Percentiles rank a stretch among this genome's conserved stretches.
These are phyloP conservation scores for Celoporthe dispersa DNA, from an alignment of 2,329 filamentous ascomycete genomes.

Conservation along the genomic window DNA sequence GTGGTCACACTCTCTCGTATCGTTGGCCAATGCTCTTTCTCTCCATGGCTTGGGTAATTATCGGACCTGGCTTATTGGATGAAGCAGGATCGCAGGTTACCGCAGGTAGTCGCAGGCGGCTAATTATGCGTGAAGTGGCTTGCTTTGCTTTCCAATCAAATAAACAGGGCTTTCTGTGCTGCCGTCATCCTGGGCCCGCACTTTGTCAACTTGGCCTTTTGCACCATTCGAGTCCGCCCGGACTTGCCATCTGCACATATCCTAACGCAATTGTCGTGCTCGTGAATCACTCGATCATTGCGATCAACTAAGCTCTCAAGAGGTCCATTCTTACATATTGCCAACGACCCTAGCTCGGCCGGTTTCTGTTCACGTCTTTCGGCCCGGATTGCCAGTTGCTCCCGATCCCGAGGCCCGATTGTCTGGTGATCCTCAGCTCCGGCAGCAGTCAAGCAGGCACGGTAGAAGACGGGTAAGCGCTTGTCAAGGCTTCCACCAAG, in stretches of 20 bases:
- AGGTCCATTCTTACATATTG: not conserved
- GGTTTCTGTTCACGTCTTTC: not conserved
- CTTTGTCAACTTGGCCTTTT: not conserved
- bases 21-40: not conserved
- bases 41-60: not conserved
- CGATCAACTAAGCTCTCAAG: not conserved
- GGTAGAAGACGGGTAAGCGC: not conserved
- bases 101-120: not conserved
- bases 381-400: not conserved
- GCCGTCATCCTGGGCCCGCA: not conserved
- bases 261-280: not conserved
- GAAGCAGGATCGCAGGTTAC: not conserved
- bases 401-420: not conserved
- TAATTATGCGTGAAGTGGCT: not conserved
- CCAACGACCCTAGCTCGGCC: not conserved
- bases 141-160: not conserved
- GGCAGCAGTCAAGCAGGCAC: not conserved
- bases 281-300: not conserved
- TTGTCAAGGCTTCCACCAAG: not conserved
- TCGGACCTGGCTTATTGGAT: not conserved
- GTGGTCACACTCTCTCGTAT: not conserved
- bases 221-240: not conserved
- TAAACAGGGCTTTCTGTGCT: not conserved
- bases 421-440: not conserved
- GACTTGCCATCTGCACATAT: not conserved